Evolutionary conservation across 2,329 filamentous ascomycete species (phyloP).

Genomic region (Cucurbitaria berberidis): DNA sequence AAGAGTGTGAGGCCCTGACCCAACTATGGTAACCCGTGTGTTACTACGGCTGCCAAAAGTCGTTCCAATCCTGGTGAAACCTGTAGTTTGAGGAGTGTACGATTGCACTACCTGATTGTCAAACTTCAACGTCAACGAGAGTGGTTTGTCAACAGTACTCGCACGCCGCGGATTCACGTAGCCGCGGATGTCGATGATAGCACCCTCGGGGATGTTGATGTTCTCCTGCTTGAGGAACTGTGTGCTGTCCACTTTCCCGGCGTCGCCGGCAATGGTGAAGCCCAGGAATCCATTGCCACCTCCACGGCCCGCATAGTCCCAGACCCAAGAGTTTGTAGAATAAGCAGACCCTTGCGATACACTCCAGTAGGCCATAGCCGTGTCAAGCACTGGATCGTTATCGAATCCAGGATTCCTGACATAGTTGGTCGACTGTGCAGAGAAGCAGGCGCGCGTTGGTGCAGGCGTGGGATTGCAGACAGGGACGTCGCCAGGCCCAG

Average conservation of each 20-base stretch:
- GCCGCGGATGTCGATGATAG: not conserved
- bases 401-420: constrained; percentile 2
- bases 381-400: not conserved
- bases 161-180: not conserved
- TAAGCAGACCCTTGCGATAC: not conserved
- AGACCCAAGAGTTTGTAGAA: not conserved
- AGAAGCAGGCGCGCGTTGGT: not conserved
- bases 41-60: no score
- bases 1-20: not conserved
- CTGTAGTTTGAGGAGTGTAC: not conserved
- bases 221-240: not conserved
- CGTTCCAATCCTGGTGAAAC: not conserved
- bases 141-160: not conserved
- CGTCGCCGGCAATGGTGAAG: not conserved
- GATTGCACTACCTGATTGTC: not conserved
- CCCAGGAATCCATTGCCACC: not conserved
- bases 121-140: not conserved
- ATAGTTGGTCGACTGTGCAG: not conserved
- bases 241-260: not conserved
- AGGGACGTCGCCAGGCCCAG: not conserved
- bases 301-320: not conserved
- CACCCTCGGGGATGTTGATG: not conserved
- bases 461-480: not conserved
- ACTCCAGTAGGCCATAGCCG: not conserved
- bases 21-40: not conserved